Evolutionary conservation across 306 rosid genomes (phyloP), one percentile per base, ranked within the genome.

Genomic region (Datisca glomerata): DNA sequence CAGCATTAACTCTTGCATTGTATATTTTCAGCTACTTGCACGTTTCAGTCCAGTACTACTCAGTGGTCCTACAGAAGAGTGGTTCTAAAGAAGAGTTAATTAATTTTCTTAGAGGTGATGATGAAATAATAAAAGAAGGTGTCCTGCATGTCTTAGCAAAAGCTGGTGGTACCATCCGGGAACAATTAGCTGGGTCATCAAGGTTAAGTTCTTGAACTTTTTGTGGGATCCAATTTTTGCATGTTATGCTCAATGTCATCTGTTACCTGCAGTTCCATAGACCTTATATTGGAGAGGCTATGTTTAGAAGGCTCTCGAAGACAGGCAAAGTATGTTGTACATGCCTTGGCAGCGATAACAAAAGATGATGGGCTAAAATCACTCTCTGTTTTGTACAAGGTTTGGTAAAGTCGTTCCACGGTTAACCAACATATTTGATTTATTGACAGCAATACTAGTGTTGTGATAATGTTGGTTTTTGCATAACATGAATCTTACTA

Each of bases 361-460:
- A 91, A 75, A 77, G 98, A 91, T 40, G 94, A 91, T 49, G 94
- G 96, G 47, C 92, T 84, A 46, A 84, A 78, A 57, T 75, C 87
- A 50, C 98, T 91, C 31, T 91, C 98, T 68, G 94, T 91, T 64
- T 59, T 91, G 27, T 91, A 85, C 70, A 91, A 91, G 98, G 98
- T 91, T 65, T 55, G 44, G 23, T 71, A 22, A 27, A 53, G 51
- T 57, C 38, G 52, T 61, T 69, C 59, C 53, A 38, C 46, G 58
- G 34, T 46, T 63, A 58, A 46, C 53, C 42, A 23, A 7, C 14
- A 47, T 37, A 31, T 23, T 28, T 28, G 27, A 6, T 28, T 27
- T n/a, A n/a, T 52, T 23, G 4, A 48, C 43, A 24, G 15, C 36
- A 11, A 45, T 45, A 10, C 15, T 47, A 42, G 34, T 38, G 14